Conservation (phyloP, 208 protist species). For the Crithidia brevicula region DNA sequence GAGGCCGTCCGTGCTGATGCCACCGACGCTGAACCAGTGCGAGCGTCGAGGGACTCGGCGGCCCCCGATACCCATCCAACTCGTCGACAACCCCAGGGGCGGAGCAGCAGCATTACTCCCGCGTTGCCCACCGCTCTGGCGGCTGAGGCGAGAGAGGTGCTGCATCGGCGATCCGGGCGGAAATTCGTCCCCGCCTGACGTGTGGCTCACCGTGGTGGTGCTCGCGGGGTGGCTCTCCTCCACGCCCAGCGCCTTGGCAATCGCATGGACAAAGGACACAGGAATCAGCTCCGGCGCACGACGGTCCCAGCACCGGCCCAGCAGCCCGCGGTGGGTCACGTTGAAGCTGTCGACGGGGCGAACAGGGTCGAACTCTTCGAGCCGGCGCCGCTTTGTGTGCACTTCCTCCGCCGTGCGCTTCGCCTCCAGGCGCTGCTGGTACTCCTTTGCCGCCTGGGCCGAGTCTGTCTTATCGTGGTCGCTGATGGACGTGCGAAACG, state of each 20-base stretch:
- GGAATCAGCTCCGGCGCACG: constrained; percentile 50
- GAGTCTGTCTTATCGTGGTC: constrained; percentile 48
- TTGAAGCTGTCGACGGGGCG: constrained; percentile 71
- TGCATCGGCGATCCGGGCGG: constrained; percentile 15
- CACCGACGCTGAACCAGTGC: constrained; percentile 60
- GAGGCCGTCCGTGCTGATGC: constrained; percentile 33
- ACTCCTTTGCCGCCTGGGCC: constrained; percentile 56
- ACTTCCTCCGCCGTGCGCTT: constrained; percentile 35
- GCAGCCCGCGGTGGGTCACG: constrained; percentile 61
- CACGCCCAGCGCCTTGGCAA: constrained; percentile 23
- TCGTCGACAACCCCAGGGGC: too few species aligned
- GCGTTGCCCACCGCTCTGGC: background rate
- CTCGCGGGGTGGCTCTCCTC: constrained; percentile 19
- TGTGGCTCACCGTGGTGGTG: constrained; percentile 11
- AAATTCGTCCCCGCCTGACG: constrained; percentile 20
- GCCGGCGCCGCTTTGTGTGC: constrained; percentile 28
- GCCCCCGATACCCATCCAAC: background rate
- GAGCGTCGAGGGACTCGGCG: constrained; percentile 46
- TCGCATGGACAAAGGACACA: constrained; percentile 41
- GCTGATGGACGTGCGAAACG: constrained; percentile 27
- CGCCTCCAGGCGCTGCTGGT: constrained; percentile 49
- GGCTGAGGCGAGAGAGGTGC: constrained; percentile 7
- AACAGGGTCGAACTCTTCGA: constrained; percentile 67
- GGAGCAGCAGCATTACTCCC: background rate
- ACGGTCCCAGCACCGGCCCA: constrained; percentile 82